Conservation (phyloP, 208 protist genomes). For the Leishmania amazonensis region DNA sequence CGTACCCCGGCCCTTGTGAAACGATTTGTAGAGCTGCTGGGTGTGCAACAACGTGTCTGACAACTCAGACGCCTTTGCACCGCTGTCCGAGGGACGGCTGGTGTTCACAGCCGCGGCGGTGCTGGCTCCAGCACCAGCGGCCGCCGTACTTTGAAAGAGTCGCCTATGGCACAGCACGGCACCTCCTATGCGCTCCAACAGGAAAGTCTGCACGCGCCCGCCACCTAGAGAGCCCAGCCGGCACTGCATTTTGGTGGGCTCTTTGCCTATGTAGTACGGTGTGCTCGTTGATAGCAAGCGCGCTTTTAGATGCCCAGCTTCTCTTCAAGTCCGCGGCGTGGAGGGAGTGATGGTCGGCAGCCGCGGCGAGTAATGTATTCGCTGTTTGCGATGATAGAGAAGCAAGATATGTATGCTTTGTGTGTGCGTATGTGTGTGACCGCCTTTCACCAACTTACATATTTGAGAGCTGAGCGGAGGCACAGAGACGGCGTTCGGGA, state of each 20-base stretch:
- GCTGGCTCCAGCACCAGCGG: not conserved
- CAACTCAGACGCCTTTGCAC: not conserved
- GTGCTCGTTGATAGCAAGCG: not conserved
- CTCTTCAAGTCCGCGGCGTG: not conserved
- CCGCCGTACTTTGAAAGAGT: slow-evolving; percentile 14
- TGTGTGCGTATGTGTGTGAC: no score
- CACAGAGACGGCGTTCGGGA: no score
- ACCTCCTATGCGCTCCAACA: not conserved
- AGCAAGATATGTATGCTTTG: not conserved
- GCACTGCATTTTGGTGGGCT: slow-evolving; percentile 5
- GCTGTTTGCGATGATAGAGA: slow-evolving; percentile 1
- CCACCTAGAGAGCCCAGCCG: slow-evolving; percentile 5
- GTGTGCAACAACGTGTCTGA: slow-evolving; percentile 17
- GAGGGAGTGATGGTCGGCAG: not conserved
- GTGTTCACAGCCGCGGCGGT: not conserved
- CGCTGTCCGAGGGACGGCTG: not conserved
- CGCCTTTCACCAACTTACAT: no score
- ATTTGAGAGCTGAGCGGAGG: no score
- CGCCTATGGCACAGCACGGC: not conserved
- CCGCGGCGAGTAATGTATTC: slow-evolving; percentile 5
- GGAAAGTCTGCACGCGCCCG: not conserved
- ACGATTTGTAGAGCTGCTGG: slow-evolving; percentile 75
- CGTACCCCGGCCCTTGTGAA: slow-evolving; percentile 68
- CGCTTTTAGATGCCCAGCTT: not conserved
- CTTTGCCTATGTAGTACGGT: not conserved